A percentile compares a stretch with the other conserved stretches of the same genome.
Conservation (phyloP, 768 basidiomycete species). For the Suillus fuscotomentosus region DNA sequence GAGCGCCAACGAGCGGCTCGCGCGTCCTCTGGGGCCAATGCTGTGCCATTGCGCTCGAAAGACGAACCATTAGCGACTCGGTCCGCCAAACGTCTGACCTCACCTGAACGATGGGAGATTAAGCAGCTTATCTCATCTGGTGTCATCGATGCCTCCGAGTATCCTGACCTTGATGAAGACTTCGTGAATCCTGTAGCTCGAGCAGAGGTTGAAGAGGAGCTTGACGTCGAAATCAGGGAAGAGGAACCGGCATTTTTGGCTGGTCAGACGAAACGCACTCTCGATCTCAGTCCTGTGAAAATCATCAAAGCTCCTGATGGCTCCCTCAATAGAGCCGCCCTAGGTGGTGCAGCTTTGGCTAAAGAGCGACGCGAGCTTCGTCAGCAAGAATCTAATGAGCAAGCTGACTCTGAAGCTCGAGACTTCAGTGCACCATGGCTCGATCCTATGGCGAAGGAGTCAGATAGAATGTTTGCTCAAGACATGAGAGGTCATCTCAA, state of each 20-base stretch:
- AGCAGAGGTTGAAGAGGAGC: conserved; percentile 91
- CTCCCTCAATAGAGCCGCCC: conserved; percentile 91
- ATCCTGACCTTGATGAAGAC: conserved; percentile 90
- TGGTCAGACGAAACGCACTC: conserved; percentile 93
- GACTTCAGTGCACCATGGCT: conserved; percentile 98
- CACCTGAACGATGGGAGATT: conserved; percentile 99
- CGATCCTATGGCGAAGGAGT: conserved; percentile 92
- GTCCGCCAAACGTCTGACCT: conserved; percentile 88
- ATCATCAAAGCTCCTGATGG: conserved; percentile 99
- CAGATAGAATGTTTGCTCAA: conserved; percentile 89
- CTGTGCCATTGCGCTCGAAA: conserved; percentile 69
- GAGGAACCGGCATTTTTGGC: conserved; percentile 95
- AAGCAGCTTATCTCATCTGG: conserved; percentile 98
- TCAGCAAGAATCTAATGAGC: conserved; percentile 92
- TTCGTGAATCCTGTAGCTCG: conserved; percentile 71
- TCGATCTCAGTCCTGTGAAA: conserved; percentile 96
- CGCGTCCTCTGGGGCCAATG: conserved; percentile 80
- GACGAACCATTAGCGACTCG: conserved; percentile 52
- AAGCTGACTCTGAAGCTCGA: conserved; percentile 89
- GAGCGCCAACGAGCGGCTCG: conserved; percentile 62
- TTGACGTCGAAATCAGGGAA: conserved; percentile 96
- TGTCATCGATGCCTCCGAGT: conserved; percentile 87
- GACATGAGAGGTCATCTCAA: conserved; percentile 81
- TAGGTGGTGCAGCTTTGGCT: conserved; percentile 89
- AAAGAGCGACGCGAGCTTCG: conserved; percentile 94